Conservation (phyloP, 2,329 filamentous ascomycete species). For the Tolypocladium guangdongense region DNA sequence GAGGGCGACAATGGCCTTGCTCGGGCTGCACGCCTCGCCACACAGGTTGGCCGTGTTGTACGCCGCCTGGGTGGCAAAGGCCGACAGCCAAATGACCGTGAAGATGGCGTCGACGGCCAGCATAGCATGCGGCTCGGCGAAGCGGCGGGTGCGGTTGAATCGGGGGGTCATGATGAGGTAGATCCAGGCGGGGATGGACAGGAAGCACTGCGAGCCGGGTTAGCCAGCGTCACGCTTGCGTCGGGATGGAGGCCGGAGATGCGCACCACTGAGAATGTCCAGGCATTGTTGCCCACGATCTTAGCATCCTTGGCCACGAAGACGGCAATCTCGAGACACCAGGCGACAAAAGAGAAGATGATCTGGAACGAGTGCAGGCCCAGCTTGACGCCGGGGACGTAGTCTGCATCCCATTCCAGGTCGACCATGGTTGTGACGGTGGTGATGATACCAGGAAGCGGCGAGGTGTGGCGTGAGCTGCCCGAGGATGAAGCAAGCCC, state of each 20-base stretch:
- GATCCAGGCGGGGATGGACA: conserved; percentile 52
- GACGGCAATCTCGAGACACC: conserved; percentile 48
- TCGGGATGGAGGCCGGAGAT: not conserved
- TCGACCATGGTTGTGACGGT: conserved; percentile 26
- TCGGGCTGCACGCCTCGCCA: conserved; percentile 44
- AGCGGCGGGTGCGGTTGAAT: conserved; percentile 48
- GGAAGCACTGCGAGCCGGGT: conserved; percentile 41
- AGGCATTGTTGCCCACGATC: conserved; percentile 48
- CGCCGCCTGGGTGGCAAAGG: conserved; percentile 53
- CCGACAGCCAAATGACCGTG: conserved; percentile 53
- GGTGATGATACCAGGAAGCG: not conserved
- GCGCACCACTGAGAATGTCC: conserved; percentile 53
- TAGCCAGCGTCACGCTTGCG: not conserved
- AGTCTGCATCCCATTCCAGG: conserved; percentile 42
- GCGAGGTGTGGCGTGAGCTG: not conserved
- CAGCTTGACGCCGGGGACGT: conserved; percentile 45
- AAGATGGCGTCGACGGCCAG: conserved; percentile 46
- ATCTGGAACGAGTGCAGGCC: conserved; percentile 46
- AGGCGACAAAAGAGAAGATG: conserved; percentile 42
- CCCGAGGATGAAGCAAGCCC: not conserved
- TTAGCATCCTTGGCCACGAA: conserved; percentile 37
- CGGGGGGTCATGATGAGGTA: conserved; percentile 55
- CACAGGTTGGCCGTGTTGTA: conserved; percentile 49
- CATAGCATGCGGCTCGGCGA: conserved; percentile 53
- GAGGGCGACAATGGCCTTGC: conserved; percentile 52